Evolutionary conservation across 441 rosid genomes (phyloP).

Genomic region (Codiaeum variegatum): DNA sequence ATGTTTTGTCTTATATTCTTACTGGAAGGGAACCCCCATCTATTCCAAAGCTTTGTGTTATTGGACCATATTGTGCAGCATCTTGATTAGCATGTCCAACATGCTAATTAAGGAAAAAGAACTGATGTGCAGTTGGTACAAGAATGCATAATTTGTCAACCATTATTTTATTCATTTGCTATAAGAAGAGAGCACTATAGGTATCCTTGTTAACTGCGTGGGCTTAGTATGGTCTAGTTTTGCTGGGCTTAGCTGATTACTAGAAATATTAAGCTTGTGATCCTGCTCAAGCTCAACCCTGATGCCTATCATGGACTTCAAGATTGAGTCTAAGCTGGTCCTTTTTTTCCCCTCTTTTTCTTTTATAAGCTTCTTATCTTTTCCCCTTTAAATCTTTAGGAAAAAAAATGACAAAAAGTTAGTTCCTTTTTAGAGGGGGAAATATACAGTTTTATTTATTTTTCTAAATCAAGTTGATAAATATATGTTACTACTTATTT

Average conservation of each 20-base stretch:
- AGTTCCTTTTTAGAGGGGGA: not conserved
- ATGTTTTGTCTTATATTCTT: not conserved
- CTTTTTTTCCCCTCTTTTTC: not conserved
- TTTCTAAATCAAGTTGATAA: not conserved
- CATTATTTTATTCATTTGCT: not conserved
- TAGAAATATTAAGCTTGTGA: not conserved
- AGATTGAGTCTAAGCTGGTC: not conserved
- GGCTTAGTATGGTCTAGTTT: not conserved
- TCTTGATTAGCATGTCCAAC: not conserved
- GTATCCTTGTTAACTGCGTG: not conserved
- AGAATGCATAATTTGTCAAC: not conserved
- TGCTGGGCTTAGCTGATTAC: not conserved
- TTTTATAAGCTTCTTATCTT: not conserved
- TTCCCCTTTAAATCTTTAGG: not conserved
- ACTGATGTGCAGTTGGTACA: not conserved
- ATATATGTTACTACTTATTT: not conserved
- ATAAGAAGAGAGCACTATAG: not conserved
- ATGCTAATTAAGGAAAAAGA: not conserved
- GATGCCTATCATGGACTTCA: not conserved
- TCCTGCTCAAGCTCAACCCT: not conserved
- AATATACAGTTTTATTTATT: not conserved
- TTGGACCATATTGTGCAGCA: not conserved
- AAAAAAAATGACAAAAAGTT: not conserved
- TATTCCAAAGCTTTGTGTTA: not conserved
- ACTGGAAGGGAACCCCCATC: not conserved